phyloP scores from a whole-genome alignment of 2,329 filamentous ascomycete genomes.

The Phyllosticta citriasiana region DNA sequence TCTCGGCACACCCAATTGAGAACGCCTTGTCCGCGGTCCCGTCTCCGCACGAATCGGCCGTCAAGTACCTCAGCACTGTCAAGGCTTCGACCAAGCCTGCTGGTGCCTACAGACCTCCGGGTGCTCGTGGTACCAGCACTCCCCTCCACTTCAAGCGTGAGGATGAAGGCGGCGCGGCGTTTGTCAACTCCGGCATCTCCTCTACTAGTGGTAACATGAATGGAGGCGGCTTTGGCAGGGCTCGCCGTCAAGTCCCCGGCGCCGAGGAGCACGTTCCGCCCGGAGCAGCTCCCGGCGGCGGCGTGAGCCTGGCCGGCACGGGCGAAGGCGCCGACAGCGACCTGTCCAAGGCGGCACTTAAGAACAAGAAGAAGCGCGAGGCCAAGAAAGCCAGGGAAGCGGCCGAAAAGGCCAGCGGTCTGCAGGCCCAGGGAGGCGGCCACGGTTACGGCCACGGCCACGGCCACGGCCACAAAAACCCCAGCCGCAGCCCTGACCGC shows the following conservation, averaged over 20 bases:
- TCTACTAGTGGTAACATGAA: conserved; percentile 40
- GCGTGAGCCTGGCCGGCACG: conserved; percentile 55
- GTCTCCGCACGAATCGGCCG: conserved; percentile 69
- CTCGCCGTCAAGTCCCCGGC: conserved; percentile 69
- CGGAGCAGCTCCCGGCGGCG: conserved; percentile 58
- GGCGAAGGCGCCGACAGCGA: conserved; percentile 57
- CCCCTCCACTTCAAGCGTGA: conserved; percentile 95
- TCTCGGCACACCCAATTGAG: conserved; percentile 49
- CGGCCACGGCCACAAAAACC: conserved; percentile 15
- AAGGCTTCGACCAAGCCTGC: conserved; percentile 95
- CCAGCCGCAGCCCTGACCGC: conserved; percentile 54
- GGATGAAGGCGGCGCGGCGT: conserved; percentile 88
- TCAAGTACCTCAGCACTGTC: conserved; percentile 69
- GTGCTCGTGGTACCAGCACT: conserved; percentile 78
- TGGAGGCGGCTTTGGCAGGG: conserved; percentile 74
- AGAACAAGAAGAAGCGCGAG: conserved; percentile 98
- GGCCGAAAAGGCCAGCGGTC: conserved; percentile 41
- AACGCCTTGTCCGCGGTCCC: conserved; percentile 69
- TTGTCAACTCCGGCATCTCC: conserved; percentile 67
- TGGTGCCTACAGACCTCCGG: conserved; percentile 92
- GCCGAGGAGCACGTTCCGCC: conserved; percentile 63
- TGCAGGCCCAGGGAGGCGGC: conserved; percentile 20
- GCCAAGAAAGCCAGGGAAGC: conserved; percentile 83
- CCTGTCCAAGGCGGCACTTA: conserved; percentile 73
- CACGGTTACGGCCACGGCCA: not conserved